Percentiles rank a stretch among this genome's conserved stretches.
These are phyloP conservation scores for Leishmania turanica DNA, from an alignment of 208 protist genomes.

Conservation along the genomic window DNA sequence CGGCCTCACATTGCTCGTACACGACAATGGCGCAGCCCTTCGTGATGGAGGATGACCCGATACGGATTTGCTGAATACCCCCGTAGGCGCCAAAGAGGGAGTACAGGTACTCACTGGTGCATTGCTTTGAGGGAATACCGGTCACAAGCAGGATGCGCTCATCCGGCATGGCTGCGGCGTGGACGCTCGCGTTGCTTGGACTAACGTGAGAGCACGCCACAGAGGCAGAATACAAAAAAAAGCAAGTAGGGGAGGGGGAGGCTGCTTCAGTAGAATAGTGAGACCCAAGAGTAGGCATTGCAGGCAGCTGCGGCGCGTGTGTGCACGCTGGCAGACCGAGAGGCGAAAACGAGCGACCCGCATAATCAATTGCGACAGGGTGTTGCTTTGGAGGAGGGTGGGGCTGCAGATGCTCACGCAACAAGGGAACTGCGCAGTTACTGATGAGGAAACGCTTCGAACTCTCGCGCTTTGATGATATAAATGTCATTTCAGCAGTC, in stretches of 20 bases:
- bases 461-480: background rate
- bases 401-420: background rate
- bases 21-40: constrained; percentile 87
- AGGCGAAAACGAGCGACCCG: background rate
- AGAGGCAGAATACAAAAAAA: background rate
- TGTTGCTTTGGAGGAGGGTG: background rate
- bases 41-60: constrained; percentile 64
- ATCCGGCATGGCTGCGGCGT: constrained; percentile 57
- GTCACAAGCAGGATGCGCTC: constrained; percentile 85
- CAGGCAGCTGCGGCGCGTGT: background rate
- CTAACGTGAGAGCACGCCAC: background rate
- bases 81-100: constrained; percentile 87
- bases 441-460: background rate
- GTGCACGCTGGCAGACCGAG: background rate
- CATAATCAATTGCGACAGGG: background rate
- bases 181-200: background rate
- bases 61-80: constrained; percentile 79
- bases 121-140: constrained; percentile 77
- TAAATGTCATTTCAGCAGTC: background rate
- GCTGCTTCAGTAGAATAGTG: constrained; percentile 6
- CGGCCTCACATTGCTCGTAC: constrained; percentile 86
- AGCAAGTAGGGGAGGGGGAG: background rate
- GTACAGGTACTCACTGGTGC: constrained; percentile 77
- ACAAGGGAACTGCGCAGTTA: background rate
- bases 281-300: background rate